Percentiles rank a stretch among this genome's conserved stretches.
These are phyloP conservation scores for Sordariomycetes sp. DNA, from an alignment of 2,329 filamentous ascomycete genomes.

Conservation along the genomic window DNA sequence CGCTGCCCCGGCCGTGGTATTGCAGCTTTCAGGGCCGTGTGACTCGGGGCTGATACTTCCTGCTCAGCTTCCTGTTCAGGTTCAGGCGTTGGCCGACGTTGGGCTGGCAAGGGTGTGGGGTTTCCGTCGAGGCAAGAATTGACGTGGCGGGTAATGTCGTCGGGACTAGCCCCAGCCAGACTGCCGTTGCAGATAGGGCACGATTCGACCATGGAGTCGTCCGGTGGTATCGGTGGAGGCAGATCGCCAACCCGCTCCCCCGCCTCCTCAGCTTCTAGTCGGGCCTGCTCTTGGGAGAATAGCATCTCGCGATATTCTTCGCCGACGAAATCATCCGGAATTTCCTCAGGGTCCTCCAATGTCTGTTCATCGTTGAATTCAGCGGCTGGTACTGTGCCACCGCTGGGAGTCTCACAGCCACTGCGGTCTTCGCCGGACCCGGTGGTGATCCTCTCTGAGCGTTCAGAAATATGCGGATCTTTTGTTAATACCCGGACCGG, in stretches of 20 bases:
- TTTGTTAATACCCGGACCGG: neutral
- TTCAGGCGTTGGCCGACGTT: conserved; percentile 7
- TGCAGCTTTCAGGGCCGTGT: conserved; percentile 43
- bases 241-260: conserved; percentile 23
- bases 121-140: conserved; percentile 88
- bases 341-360: neutral
- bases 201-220: conserved; percentile 20
- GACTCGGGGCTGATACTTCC: neutral
- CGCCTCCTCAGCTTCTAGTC: conserved; percentile 49
- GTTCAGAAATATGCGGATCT: neutral
- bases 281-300: conserved; percentile 68
- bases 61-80: neutral
- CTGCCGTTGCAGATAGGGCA: conserved; percentile 72
- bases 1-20: conserved; percentile 70
- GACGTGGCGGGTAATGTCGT: conserved; percentile 74
- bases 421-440: neutral
- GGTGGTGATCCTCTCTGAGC: neutral
- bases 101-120: conserved; percentile 43
- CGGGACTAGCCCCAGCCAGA: conserved; percentile 46
- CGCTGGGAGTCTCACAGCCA: neutral
- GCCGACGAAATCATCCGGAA: conserved; percentile 42
- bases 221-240: conserved; percentile 14
- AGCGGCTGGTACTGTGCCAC: neutral
- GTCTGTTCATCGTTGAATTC: neutral
- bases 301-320: conserved; percentile 56